Conservation (phyloP, 2,329 filamentous ascomycete species). For the Penicillium sp. region DNA sequence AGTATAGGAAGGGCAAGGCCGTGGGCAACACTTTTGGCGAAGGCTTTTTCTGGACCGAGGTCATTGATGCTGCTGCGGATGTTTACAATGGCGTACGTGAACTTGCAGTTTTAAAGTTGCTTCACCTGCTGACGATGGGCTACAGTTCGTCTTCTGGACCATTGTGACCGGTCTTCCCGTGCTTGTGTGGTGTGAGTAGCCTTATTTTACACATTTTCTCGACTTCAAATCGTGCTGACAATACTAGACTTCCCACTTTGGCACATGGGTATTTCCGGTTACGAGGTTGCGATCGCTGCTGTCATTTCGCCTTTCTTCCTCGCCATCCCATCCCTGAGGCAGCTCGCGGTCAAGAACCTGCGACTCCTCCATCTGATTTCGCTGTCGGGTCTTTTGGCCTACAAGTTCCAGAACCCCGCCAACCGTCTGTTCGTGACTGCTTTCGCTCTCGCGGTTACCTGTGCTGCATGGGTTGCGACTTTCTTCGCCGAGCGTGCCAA, state of each 20-base stretch:
- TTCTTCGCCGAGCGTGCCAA: conserved; percentile 77
- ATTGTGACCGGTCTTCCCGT: conserved; percentile 87
- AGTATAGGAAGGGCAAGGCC: conserved; percentile 70
- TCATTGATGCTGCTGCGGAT: conserved; percentile 81
- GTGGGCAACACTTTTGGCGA: conserved; percentile 69
- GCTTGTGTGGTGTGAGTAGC: conserved; percentile 82
- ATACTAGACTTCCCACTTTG: conserved; percentile 84
- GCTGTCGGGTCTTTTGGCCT: conserved; percentile 76
- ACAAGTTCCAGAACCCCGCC: conserved; percentile 70
- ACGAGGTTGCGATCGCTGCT: conserved; percentile 84
- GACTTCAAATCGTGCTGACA: conserved; percentile 18
- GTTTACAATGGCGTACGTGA: conserved; percentile 81
- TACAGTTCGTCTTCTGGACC: conserved; percentile 91
- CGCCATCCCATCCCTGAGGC: conserved; percentile 68
- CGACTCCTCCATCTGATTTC: conserved; percentile 74
- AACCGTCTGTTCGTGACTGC: conserved; percentile 77
- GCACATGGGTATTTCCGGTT: conserved; percentile 99
- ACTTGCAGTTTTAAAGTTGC: not conserved
- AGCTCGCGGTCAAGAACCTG: conserved; percentile 67
- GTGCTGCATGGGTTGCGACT: conserved; percentile 80
- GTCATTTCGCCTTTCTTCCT: conserved; percentile 81
- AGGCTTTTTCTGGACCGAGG: conserved; percentile 71
- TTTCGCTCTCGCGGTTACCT: conserved; percentile 77
- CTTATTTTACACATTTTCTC: not conserved
- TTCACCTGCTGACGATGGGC: conserved; percentile 25